A percentile compares a stretch with the other conserved stretches of the same genome.
phyloP scores from a whole-genome alignment of 257 asterid species.

The Henckelia pumila region DNA sequence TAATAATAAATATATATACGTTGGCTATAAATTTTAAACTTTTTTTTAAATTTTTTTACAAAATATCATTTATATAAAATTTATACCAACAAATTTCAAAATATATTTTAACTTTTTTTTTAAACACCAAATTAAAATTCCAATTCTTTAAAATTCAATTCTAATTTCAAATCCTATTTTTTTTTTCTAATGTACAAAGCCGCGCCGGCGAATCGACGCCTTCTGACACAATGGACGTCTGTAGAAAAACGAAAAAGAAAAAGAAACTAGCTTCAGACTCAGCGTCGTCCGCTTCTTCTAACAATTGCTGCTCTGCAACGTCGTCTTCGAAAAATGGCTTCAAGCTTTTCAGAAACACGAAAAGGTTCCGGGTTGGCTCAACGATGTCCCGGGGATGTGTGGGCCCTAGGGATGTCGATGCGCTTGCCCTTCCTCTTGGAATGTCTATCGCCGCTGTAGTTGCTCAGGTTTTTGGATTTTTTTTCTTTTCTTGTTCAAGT shows the following conservation, averaged over 20 bases:
- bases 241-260: slow-evolving; percentile 38
- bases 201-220: slow-evolving; percentile 29
- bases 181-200: too few species aligned
- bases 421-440: slow-evolving; percentile 85
- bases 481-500: too few species aligned
- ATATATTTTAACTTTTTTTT: too few species aligned
- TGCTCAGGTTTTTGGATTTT: slow-evolving; percentile 52
- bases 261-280: slow-evolving; percentile 32
- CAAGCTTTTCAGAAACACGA: slow-evolving; percentile 51
- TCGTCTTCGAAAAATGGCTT: slow-evolving; percentile 57
- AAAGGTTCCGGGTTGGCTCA: slow-evolving; percentile 43
- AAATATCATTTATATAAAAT: too few species aligned
- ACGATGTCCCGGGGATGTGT: slow-evolving; percentile 24
- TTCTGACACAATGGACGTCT: slow-evolving; percentile 29
- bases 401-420: slow-evolving; percentile 44
- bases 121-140: too few species aligned
- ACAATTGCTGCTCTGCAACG: slow-evolving; percentile 34
- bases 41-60: too few species aligned
- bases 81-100: too few species aligned
- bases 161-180: too few species aligned
- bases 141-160: too few species aligned
- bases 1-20: too few species aligned
- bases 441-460: slow-evolving; percentile 89
- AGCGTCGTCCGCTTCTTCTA: slow-evolving; percentile 43
- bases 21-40: too few species aligned